These are phyloP conservation scores for Podospora conica DNA, from an alignment of 495 filamentous ascomycete species.

Conservation along the genomic window DNA sequence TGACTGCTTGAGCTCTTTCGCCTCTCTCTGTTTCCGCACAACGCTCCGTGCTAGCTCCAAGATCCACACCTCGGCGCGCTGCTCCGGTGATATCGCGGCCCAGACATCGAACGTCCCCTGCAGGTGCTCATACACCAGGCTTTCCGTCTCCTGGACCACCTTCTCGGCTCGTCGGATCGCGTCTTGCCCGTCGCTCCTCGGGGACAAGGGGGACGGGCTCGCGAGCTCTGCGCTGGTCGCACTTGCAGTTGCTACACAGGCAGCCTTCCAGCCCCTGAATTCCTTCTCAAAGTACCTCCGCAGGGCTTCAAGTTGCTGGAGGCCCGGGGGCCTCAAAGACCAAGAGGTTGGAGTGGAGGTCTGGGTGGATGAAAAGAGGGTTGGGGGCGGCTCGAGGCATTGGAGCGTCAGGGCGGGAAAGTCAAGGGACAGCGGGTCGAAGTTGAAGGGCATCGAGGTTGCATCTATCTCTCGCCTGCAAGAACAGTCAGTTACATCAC, in stretches of 20 bases:
- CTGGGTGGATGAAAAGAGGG: slow-evolving; percentile 64
- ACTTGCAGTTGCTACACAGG: slow-evolving; percentile 37
- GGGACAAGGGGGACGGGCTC: slow-evolving; percentile 22
- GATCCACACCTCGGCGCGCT: slow-evolving; percentile 62
- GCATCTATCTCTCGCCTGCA: slow-evolving; percentile 41
- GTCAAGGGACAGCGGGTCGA: slow-evolving; percentile 71
- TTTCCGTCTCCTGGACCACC: slow-evolving; percentile 45
- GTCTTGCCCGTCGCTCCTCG: slow-evolving; percentile 39
- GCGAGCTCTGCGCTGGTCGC: slow-evolving; percentile 35
- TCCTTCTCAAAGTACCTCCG: slow-evolving; percentile 57
- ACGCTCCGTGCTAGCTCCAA: slow-evolving; percentile 72
- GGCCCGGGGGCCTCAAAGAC: slow-evolving; percentile 63
- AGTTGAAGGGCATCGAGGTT: slow-evolving; percentile 61
- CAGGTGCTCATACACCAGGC: slow-evolving; percentile 61
- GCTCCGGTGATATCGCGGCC: slow-evolving; percentile 49
- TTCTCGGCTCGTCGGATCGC: slow-evolving; percentile 35
- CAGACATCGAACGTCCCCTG: slow-evolving; percentile 66
- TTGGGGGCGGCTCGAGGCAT: slow-evolving; percentile 71
- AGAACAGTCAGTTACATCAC: slow-evolving; percentile 24
- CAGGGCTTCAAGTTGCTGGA: slow-evolving; percentile 64
- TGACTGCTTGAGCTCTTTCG: slow-evolving; percentile 53
- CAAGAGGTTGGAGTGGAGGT: slow-evolving; percentile 66
- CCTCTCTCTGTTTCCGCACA: slow-evolving; percentile 58
- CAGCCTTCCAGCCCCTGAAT: slow-evolving; percentile 55
- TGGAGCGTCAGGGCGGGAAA: slow-evolving; percentile 78